Conservation (phyloP, 805 yeast genomes). For the Scheffersomyces amazonensis region DNA sequence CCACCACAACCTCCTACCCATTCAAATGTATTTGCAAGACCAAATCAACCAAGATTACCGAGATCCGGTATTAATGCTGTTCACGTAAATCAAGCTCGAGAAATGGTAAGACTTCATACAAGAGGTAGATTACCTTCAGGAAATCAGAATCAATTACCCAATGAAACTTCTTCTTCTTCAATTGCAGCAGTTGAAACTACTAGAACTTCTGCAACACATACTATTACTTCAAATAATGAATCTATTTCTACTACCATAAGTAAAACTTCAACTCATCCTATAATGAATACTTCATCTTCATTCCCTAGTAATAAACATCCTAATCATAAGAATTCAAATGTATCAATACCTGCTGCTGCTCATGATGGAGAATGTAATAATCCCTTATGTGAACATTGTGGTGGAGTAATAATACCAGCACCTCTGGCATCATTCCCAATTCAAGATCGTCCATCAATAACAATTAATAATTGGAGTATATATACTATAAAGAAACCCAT, state of each 20-base stretch:
- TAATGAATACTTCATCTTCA: background rate
- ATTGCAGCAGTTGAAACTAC: slow-evolving; percentile 1
- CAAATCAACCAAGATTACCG: slow-evolving; percentile 1
- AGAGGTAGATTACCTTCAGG: slow-evolving; percentile 31
- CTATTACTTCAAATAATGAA: background rate
- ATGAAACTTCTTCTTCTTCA: background rate
- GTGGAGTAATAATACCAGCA: slow-evolving; percentile 72
- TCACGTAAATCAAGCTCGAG: slow-evolving; percentile 60
- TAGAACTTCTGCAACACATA: background rate
- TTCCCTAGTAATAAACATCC: slow-evolving; percentile 1
- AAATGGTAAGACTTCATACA: slow-evolving; percentile 53
- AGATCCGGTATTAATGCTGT: slow-evolving; percentile 48
- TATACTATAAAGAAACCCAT: slow-evolving; percentile 75
- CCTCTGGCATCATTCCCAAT: slow-evolving; percentile 66
- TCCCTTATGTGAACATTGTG: slow-evolving; percentile 62
- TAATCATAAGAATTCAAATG: slow-evolving; percentile 5
- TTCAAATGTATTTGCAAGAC: slow-evolving; percentile 4
- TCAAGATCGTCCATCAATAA: slow-evolving; percentile 65
- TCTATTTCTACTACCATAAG: background rate
- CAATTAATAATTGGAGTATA: slow-evolving; percentile 73
- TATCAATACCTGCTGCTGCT: slow-evolving; percentile 41
- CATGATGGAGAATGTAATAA: slow-evolving; percentile 37
- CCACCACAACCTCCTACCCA: background rate
- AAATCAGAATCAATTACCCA: background rate
- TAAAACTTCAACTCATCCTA: background rate